Evolutionary conservation across 768 basidiomycete species (phyloP).

Genomic region (Pholiota conissans): DNA sequence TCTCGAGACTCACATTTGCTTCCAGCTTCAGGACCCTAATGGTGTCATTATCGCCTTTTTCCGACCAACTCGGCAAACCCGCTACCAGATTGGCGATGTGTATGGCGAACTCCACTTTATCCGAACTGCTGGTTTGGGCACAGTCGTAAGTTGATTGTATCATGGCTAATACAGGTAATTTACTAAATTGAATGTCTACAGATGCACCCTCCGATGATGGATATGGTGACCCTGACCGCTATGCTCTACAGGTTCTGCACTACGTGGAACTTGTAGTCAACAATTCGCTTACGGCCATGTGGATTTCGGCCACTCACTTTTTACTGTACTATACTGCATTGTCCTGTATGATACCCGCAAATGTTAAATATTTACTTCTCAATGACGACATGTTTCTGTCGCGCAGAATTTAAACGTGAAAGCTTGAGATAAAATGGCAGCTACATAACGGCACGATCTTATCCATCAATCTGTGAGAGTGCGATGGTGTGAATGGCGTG

Average conservation of each 20-base stretch:
- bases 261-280: constrained; percentile 45
- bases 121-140: constrained; percentile 75
- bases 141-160: constrained; percentile 58
- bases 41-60: constrained; percentile 77
- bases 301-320: constrained; percentile 9
- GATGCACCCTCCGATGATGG: constrained; percentile 91
- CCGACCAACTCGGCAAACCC: constrained; percentile 73
- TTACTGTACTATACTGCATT: constrained; percentile 23
- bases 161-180: constrained; percentile 8
- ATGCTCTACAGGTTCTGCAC: constrained; percentile 84
- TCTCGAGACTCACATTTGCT: constrained; percentile 15
- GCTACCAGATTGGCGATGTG: constrained; percentile 85
- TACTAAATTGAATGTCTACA: constrained; percentile 25
- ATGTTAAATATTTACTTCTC: constrained; percentile 15
- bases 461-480: constrained; percentile 11
- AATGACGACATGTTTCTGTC: constrained; percentile 19
- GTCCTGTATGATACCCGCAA: constrained; percentile 17
- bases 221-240: constrained; percentile 79
- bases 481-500: neutral
- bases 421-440: constrained; percentile 17
- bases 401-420: constrained; percentile 19
- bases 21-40: constrained; percentile 71
- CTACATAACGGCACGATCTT: constrained; percentile 2
- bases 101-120: constrained; percentile 85
- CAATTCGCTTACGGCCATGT: constrained; percentile 11